These are phyloP conservation scores for Lodderomyces metapsilosis DNA, from an alignment of 1,139 yeast species.

Conservation along the genomic window DNA sequence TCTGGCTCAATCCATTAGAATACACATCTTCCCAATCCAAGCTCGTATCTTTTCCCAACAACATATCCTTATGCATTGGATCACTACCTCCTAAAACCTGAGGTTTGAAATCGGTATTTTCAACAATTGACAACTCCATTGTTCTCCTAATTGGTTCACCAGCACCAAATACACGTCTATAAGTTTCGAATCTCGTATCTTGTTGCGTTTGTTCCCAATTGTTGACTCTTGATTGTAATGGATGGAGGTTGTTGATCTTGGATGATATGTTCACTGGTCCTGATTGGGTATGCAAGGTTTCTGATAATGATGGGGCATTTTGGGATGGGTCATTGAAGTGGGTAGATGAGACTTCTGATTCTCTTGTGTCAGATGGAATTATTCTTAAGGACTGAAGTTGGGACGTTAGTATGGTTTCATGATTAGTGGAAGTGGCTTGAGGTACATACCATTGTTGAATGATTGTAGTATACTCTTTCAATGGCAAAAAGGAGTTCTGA, in stretches of 20 bases:
- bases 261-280: conserved; percentile 66
- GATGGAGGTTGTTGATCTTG: conserved; percentile 80
- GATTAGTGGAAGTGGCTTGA: not conserved
- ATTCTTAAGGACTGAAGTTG: conserved; percentile 44
- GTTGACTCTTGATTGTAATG: conserved; percentile 70
- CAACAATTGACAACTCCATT: conserved; percentile 80
- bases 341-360: conserved; percentile 44
- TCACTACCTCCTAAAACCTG: conserved; percentile 57
- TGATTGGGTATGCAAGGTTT: conserved; percentile 53
- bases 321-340: conserved; percentile 53
- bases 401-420: conserved; percentile 4
- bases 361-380: conserved; percentile 46
- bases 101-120: conserved; percentile 73
- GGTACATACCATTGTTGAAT: not conserved
- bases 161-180: conserved; percentile 84
- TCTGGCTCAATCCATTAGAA: conserved; percentile 45
- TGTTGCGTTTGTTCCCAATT: conserved; percentile 82
- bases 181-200: conserved; percentile 69
- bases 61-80: conserved; percentile 71
- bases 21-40: conserved; percentile 96
- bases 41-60: conserved; percentile 69
- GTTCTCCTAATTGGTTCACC: conserved; percentile 91
- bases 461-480: not conserved
- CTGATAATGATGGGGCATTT: conserved; percentile 62
- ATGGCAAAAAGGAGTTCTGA: not conserved